These are phyloP conservation scores for Parietaria judaica DNA, from an alignment of 306 rosid genomes.

Conservation along the genomic window DNA sequence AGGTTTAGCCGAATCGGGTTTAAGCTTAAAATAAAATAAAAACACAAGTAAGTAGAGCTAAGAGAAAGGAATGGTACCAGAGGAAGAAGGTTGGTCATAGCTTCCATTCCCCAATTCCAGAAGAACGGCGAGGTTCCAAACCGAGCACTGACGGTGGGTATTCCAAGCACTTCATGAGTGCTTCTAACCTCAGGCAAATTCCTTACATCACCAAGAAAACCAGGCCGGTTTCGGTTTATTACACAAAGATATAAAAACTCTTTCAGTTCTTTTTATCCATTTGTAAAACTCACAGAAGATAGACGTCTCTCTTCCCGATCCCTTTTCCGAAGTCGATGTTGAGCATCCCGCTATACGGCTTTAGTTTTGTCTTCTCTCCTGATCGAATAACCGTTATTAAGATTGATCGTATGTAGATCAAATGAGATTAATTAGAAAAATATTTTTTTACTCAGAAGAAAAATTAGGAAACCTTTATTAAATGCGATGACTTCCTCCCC, in stretches of 20 bases:
- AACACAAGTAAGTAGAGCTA: background rate
- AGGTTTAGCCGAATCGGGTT: background rate
- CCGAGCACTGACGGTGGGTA: conserved; percentile 93
- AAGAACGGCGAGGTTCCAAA: conserved; percentile 93
- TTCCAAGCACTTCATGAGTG: conserved; percentile 72
- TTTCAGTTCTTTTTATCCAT: background rate
- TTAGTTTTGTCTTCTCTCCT: conserved; percentile 78
- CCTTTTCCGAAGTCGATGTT: conserved; percentile 89
- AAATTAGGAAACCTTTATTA: conserved; percentile 48
- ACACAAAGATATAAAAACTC: background rate
- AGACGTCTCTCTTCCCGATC: conserved; percentile 86
- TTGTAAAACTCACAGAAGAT: conserved; percentile 63
- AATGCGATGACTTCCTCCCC: conserved; percentile 95
- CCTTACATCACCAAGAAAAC: conserved; percentile 31
- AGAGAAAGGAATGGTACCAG: conserved; percentile 26
- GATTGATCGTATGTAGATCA: conserved; percentile 26
- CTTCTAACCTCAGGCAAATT: conserved; percentile 92
- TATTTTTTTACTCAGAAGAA: background rate
- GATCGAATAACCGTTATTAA: conserved; percentile 41
- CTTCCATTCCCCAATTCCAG: conserved; percentile 97
- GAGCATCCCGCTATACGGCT: conserved; percentile 96
- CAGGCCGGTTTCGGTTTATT: background rate
- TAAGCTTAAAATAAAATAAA: background rate
- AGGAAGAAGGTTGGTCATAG: conserved; percentile 67
- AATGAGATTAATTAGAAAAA: conserved; percentile 16